Conservation (phyloP, 345 rosid species). For the Bruguiera sexangula region DNA sequence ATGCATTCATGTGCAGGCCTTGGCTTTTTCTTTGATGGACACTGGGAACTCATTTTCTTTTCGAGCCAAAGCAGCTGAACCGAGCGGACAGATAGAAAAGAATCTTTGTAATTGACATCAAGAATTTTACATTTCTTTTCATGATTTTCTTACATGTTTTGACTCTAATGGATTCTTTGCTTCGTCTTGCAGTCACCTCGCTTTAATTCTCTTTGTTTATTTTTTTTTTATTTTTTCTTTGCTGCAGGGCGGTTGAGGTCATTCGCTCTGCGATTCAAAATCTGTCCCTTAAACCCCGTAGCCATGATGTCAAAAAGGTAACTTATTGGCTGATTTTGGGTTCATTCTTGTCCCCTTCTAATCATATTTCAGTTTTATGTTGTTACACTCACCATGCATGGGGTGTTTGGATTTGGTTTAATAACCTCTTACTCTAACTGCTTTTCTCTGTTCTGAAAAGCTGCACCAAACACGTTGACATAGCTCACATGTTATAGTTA, state of each 20-base stretch:
- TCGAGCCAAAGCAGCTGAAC: conserved; percentile 34
- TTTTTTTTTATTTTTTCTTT: not conserved
- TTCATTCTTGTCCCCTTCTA: conserved; percentile 1
- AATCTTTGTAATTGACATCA: conserved; percentile 47
- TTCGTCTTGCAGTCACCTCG: not conserved
- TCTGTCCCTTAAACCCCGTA: conserved; percentile 44
- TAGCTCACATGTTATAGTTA: not conserved
- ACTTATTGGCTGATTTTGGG: conserved; percentile 4
- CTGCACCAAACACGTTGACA: too few relatives aligned
- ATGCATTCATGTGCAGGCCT: conserved; percentile 44
- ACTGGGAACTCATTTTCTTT: conserved; percentile 46
- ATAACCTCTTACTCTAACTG: not conserved
- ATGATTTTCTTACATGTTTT: not conserved
- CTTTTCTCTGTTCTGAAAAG: not conserved
- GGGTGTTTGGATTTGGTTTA: not conserved
- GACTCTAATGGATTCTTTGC: not conserved
- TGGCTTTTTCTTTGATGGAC: conserved; percentile 67
- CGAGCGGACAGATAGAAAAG: conserved; percentile 44
- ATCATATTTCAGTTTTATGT: conserved; percentile 5
- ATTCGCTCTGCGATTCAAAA: conserved; percentile 60
- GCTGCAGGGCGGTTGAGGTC: conserved; percentile 70
- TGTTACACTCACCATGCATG: not conserved
- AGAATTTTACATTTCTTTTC: conserved; percentile 6
- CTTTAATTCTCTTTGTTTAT: not conserved
- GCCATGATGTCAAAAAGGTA: conserved; percentile 78